Conservation (phyloP, 1,284 basidiomycete genomes). For the Ganoderma multipileum region DNA sequence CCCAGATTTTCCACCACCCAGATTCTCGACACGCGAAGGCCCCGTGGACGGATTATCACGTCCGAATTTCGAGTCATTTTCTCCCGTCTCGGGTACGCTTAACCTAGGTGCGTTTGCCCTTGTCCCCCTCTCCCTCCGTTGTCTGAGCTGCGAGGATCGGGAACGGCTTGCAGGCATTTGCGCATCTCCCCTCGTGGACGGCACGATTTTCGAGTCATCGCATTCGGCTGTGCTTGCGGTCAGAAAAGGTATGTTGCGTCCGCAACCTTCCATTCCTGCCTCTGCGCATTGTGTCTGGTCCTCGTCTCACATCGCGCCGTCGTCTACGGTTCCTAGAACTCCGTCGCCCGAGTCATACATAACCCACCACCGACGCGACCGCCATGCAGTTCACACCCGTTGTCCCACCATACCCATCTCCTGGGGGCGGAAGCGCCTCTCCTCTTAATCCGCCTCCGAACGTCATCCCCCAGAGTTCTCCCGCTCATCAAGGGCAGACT, state of each 20-base stretch:
- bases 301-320: slow-evolving; percentile 15
- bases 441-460: slow-evolving; percentile 32
- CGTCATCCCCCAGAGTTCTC: slow-evolving; percentile 36
- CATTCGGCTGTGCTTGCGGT: slow-evolving; percentile 20
- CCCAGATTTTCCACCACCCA: background rate
- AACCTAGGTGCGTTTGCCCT: background rate
- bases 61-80: background rate
- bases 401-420: slow-evolving; percentile 32
- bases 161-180: background rate
- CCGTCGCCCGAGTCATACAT: slow-evolving; percentile 21
- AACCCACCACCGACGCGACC: slow-evolving; percentile 12
- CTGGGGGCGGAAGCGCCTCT: slow-evolving; percentile 26
- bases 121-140: background rate
- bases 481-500: slow-evolving; percentile 20
- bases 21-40: background rate
- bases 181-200: slow-evolving; percentile 5
- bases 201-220: slow-evolving; percentile 21
- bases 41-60: background rate
- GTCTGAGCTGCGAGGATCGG: slow-evolving; percentile 1
- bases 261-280: slow-evolving; percentile 11
- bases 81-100: background rate
- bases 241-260: slow-evolving; percentile 28
- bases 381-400: slow-evolving; percentile 26
- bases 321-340: background rate
- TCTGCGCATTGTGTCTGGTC: slow-evolving; percentile 11